These are phyloP conservation scores for Elsinoe necatrix DNA, from an alignment of 2,329 filamentous ascomycete species.

Conservation along the genomic window DNA sequence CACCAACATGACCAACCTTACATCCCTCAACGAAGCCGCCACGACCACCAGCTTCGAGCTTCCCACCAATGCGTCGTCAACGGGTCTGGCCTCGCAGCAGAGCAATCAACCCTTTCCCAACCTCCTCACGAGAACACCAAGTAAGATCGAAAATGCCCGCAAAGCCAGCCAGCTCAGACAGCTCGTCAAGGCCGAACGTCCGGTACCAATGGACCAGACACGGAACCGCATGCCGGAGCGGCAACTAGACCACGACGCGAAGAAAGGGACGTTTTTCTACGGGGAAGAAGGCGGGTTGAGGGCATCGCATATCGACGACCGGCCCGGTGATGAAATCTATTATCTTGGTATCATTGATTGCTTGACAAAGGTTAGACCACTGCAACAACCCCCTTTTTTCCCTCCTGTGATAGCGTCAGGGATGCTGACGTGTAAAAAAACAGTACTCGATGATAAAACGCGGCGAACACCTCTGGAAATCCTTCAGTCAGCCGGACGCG, in stretches of 20 bases:
- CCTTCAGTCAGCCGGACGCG: conserved; percentile 68
- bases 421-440: conserved; percentile 16
- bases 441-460: conserved; percentile 93
- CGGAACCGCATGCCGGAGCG: conserved; percentile 75
- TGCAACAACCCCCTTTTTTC: no score
- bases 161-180: conserved; percentile 86
- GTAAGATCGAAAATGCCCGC: conserved; percentile 81
- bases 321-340: conserved; percentile 83
- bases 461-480: conserved; percentile 95
- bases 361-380: conserved; percentile 74
- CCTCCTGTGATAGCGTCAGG: not conserved
- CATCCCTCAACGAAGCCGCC: conserved; percentile 6
- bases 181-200: conserved; percentile 86
- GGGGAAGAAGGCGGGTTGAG: conserved; percentile 87
- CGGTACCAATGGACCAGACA: conserved; percentile 81
- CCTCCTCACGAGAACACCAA: conserved; percentile 78
- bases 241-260: conserved; percentile 63
- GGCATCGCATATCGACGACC: conserved; percentile 84
- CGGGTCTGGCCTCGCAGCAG: conserved; percentile 3
- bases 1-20: conserved; percentile 36
- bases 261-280: conserved; percentile 78
- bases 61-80: conserved; percentile 14
- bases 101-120: conserved; percentile 47
- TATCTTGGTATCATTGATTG: conserved; percentile 98
- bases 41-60: conserved; percentile 21